These are phyloP conservation scores for Talaromyces stipitatus DNA, from an alignment of 495 filamentous ascomycete species.

Conservation along the genomic window DNA sequence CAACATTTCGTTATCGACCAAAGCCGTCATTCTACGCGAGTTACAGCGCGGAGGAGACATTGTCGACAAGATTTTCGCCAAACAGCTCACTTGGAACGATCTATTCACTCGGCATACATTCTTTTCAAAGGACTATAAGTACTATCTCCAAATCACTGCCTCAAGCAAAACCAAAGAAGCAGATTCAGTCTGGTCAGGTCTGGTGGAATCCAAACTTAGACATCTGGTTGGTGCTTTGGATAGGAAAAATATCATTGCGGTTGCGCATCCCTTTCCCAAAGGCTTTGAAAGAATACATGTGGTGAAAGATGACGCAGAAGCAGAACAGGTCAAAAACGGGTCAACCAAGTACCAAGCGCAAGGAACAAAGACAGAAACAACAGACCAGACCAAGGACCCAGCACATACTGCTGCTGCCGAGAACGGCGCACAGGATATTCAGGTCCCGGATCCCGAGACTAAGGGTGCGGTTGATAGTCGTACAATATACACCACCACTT, in stretches of 20 bases:
- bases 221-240: constrained; percentile 77
- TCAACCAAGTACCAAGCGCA: constrained; percentile 59
- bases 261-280: constrained; percentile 90
- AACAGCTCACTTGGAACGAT: constrained; percentile 73
- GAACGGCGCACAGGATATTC: constrained; percentile 38
- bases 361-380: constrained; percentile 50
- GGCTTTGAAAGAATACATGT: constrained; percentile 75
- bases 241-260: constrained; percentile 58
- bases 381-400: constrained; percentile 48
- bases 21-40: constrained; percentile 73
- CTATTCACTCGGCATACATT: constrained; percentile 84
- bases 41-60: constrained; percentile 70
- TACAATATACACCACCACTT: constrained; percentile 75
- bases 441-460: constrained; percentile 26
- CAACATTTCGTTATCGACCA: constrained; percentile 82
- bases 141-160: constrained; percentile 86
- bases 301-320: constrained; percentile 63
- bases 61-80: constrained; percentile 70
- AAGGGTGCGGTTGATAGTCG: constrained; percentile 26
- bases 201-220: constrained; percentile 87
- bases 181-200: constrained; percentile 79
- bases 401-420: constrained; percentile 44
- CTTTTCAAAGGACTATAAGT: constrained; percentile 87
- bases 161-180: constrained; percentile 79
- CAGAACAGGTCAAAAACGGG: constrained; percentile 62